Conservation (phyloP, 2,329 filamentous ascomycete genomes). For the Triangularia setosa region DNA sequence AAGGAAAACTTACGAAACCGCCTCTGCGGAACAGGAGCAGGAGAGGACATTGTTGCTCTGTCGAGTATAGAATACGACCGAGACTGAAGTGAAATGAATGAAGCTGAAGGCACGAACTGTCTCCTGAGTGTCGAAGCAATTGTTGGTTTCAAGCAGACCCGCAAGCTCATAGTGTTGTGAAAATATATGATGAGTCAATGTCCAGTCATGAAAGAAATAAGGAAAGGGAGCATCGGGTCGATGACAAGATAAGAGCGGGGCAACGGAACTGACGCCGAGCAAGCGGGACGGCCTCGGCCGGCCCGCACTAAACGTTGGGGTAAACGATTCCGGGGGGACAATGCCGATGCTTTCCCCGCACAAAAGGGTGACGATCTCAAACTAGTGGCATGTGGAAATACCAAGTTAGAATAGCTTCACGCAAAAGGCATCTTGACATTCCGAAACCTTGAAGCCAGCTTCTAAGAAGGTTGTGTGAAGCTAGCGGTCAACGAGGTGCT, state of each 20-base stretch:
- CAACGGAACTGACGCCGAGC: background rate
- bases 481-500: background rate
- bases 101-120: background rate
- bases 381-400: background rate
- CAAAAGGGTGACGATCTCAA: background rate
- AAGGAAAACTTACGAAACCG: conserved; percentile 20
- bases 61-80: background rate
- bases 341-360: background rate
- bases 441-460: background rate
- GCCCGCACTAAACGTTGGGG: background rate
- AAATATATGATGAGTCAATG: background rate
- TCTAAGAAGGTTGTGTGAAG: background rate
- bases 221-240: background rate
- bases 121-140: background rate
- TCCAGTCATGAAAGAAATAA: background rate
- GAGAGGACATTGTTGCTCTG: conserved; percentile 18
- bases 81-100: background rate
- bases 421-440: background rate
- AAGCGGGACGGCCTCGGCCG: background rate
- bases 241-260: background rate
- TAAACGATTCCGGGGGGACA: conserved; percentile 6
- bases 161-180: background rate
- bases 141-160: background rate
- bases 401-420: background rate
- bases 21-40: conserved; percentile 19